Evolutionary conservation across 495 filamentous ascomycete genomes (phyloP).

Genomic region (Neurospora sp.): DNA sequence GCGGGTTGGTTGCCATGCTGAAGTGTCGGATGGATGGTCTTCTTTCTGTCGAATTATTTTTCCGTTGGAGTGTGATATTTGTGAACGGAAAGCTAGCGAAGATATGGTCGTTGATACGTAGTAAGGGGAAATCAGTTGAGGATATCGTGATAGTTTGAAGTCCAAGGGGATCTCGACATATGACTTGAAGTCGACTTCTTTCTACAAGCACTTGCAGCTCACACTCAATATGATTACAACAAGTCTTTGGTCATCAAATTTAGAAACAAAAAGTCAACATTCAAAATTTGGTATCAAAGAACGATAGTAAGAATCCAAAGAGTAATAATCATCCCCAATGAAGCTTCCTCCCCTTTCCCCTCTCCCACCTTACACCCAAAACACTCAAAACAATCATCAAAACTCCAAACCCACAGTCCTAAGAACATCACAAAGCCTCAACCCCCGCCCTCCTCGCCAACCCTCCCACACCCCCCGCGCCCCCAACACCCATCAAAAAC

Average conservation of each 20-base stretch:
- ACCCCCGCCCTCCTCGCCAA: constrained; percentile 25
- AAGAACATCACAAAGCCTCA: constrained; percentile 9
- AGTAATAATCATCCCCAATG: background rate
- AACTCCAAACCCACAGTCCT: background rate
- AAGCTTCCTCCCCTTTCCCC: background rate
- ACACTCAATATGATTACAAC: background rate
- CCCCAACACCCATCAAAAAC: constrained; percentile 32
- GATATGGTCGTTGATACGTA: background rate
- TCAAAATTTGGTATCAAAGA: background rate
- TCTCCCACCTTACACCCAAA: background rate
- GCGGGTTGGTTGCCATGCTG: background rate
- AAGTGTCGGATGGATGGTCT: background rate
- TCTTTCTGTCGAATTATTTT: background rate
- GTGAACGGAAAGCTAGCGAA: background rate
- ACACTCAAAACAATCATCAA: background rate
- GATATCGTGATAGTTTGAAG: background rate
- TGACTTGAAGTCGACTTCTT: background rate
- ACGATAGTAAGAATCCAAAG: background rate
- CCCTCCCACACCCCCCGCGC: constrained; percentile 11
- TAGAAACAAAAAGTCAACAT: background rate
- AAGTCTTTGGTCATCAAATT: background rate
- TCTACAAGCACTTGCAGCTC: background rate
- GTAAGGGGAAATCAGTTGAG: fast-evolving
- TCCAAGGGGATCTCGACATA: background rate
- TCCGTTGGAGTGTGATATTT: background rate